Conservation (phyloP, 2,329 filamentous ascomycete genomes). For the Nannizzia gypsea region DNA sequence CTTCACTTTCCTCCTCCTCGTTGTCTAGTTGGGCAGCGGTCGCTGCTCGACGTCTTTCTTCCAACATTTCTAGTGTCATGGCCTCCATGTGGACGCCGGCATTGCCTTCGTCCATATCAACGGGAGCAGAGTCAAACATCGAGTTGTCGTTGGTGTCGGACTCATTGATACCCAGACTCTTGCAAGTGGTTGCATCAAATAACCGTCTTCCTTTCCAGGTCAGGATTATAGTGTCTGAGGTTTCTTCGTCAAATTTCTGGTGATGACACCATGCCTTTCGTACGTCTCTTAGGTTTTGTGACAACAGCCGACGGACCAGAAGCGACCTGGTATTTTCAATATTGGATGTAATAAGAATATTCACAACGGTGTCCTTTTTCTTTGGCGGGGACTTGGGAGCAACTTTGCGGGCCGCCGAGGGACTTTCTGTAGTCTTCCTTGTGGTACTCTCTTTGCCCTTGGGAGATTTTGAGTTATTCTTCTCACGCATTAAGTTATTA, state of each 20-base stretch:
- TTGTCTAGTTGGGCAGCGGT: slow-evolving; percentile 15
- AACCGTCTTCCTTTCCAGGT: slow-evolving; percentile 65
- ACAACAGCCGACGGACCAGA: slow-evolving; percentile 54
- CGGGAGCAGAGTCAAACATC: slow-evolving; percentile 36
- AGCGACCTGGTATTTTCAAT: slow-evolving; percentile 51
- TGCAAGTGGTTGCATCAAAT: slow-evolving; percentile 64
- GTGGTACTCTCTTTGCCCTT: neutral
- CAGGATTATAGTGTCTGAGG: slow-evolving; percentile 52
- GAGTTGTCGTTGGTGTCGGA: slow-evolving; percentile 28
- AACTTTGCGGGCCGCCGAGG: neutral
- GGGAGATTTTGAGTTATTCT: neutral
- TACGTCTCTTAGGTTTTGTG: slow-evolving; percentile 55
- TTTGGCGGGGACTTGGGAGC: neutral
- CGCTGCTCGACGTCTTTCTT: slow-evolving; percentile 17
- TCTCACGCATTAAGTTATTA: neutral
- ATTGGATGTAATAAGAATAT: slow-evolving; percentile 56
- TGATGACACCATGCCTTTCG: slow-evolving; percentile 56
- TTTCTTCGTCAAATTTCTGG: slow-evolving; percentile 43
- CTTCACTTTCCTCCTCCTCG: slow-evolving; percentile 11
- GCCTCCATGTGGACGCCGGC: slow-evolving; percentile 61
- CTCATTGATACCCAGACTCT: slow-evolving; percentile 50
- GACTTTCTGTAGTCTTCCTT: neutral
- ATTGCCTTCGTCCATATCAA: slow-evolving; percentile 37
- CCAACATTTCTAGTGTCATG: slow-evolving; percentile 56
- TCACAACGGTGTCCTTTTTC: slow-evolving; percentile 40